phyloP scores from a whole-genome alignment of 2,329 filamentous ascomycete species.

The Pseudogymnoascus sp. region DNA sequence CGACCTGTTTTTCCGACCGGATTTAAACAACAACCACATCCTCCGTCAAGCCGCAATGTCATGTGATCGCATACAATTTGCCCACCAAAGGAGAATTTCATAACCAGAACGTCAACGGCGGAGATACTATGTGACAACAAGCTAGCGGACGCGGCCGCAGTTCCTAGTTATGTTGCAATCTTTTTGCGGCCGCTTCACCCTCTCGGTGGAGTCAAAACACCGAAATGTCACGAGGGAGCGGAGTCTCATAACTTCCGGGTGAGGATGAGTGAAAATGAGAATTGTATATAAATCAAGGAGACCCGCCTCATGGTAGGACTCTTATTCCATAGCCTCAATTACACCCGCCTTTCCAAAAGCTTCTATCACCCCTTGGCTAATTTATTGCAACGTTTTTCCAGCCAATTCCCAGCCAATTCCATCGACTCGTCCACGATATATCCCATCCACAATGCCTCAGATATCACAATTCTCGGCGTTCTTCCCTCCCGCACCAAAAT shows the following conservation, averaged over 20 bases:
- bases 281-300: background rate
- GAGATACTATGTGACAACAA: background rate
- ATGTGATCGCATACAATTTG: background rate
- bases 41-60: background rate
- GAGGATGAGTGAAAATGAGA: background rate
- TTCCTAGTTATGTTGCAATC: background rate
- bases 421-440: background rate
- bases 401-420: background rate
- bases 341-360: background rate
- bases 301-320: background rate
- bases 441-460: background rate
- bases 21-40: background rate
- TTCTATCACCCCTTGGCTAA: background rate
- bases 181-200: background rate
- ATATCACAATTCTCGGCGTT: constrained; percentile 16
- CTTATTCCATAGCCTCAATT: background rate
- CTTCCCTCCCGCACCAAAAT: constrained; percentile 33
- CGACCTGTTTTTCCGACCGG: background rate
- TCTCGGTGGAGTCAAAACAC: background rate
- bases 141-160: background rate
- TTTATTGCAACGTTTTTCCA: background rate
- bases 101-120: background rate
- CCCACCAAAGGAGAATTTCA: background rate
- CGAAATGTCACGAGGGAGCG: background rate
- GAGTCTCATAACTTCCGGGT: constrained; percentile 4